Base-by-base conservation (phyloP, 2,329 filamentous ascomycete genomes). In the Stachybotrys chartarum region DNA sequence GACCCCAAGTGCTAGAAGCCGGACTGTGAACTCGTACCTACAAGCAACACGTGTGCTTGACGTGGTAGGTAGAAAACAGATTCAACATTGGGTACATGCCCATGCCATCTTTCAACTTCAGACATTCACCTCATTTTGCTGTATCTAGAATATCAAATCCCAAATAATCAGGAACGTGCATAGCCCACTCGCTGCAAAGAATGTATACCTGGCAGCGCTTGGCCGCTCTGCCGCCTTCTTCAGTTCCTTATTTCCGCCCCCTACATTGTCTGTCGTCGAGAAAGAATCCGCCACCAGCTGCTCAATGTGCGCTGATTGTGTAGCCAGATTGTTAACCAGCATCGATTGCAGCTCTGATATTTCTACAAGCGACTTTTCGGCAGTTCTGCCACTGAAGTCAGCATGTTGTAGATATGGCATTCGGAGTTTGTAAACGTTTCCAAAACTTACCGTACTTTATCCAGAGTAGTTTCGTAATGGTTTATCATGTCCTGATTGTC, bases 401-500 rank as follows among this genome's bases (percentile, higher is more conserved):
- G 35, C 35, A 10, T 42, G 7, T 32, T 46, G 30, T 52, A 51
- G 42, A 50, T 48, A 58, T 59, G 30, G 50, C 10, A 42, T 42
- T 42, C 35, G 5, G 35, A 42, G 35, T 14, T 42, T 42, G 35
- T 3, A 24, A 24, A 14, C 35, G 35, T 14, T 10, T 42, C 35
- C 35, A 42, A 8, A 18, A 80, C 88, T 54, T 82, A 95, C 90
- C 88, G 89, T 61, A 97, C 91, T 80, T 97, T 94, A 70, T 92
- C 88, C 68, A 97, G 76, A n/a, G 90, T 91, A 73, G 88, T 91
- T 71, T 97, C 91, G 71, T 95, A 96, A 72, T 96, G 90, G 70
- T 88, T 89, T 63, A 97, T 79, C 86, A 99, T 91, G 60, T 90
- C 86, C 70, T 91, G 86, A 68, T 97, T 97, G 67, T 95, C 92